Base-by-base conservation (phyloP, 169 alveolate species). In the Eimeria praecox region DNA sequence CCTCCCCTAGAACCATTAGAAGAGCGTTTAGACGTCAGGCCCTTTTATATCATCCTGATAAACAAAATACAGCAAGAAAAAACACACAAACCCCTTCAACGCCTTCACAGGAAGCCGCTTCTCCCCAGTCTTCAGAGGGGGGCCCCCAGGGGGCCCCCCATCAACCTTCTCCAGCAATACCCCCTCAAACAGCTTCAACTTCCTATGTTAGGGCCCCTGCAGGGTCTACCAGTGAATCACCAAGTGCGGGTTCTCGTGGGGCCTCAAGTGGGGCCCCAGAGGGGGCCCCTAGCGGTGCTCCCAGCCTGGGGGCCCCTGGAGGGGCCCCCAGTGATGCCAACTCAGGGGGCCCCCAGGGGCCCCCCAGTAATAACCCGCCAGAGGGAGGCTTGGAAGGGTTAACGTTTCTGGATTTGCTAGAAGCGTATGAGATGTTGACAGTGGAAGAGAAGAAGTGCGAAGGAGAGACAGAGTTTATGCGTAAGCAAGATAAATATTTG, bases 201-300 rank as follows among this genome's bases (percentile, higher is more conserved):
- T 18, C 83, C 52, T 40, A 5, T 30, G n/a, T n/a, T 35, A 42
- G 42, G 78, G 78, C 78, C 78, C 78, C 78, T 66, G 78, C 10
- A 6, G 78, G 78, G 46, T 2, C 78, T 42, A 8, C 66, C 66
- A 10, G 44, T 10, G 78, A 18, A 42, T 38, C 66, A 2, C 78
- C 78, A 4, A 8, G 44, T 10, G 10, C 20, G 40, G 87, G 87
- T 22, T 5, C 62, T 30, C 0, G 30, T 33, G 40, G 42, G 35
- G 89, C n/a, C n/a, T n/a, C n/a, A n/a, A n/a, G n/a, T 35, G 78
- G 42, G 78, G 78, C 78, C 78, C 78, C 78, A 27, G 78, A 14
- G 9, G 78, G 78, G 46, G 5, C 78, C 78, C 12, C 66, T 27
- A 10, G 44, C 22, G 78, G 42, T 38, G 78, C 66, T 18, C 78